phyloP scores from a whole-genome alignment of 805 yeast species.

The Schwanniomyces occidentalis region DNA sequence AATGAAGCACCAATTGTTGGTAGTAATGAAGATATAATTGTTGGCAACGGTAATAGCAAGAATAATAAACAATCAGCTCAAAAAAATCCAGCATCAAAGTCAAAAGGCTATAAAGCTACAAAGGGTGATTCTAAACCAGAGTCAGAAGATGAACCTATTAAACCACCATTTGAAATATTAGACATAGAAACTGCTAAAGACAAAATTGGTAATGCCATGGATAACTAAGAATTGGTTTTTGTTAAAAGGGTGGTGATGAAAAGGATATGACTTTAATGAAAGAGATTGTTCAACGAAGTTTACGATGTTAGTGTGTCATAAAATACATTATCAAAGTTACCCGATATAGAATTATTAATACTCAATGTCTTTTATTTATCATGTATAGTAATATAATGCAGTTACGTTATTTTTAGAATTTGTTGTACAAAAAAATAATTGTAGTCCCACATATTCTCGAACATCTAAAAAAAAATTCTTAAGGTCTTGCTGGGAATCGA shows the following conservation, averaged over 20 bases:
- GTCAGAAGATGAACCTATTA: neutral
- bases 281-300: too few species aligned
- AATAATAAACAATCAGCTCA: constrained; percentile 3
- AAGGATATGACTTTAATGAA: too few species aligned
- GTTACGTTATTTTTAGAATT: constrained; percentile 1
- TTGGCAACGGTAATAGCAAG: constrained; percentile 20
- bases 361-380: too few species aligned
- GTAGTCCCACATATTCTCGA: neutral
- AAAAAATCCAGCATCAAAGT: neutral
- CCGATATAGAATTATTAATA: too few species aligned
- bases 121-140: neutral
- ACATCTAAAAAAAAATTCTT: constrained; percentile 2
- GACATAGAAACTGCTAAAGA: too few species aligned
- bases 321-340: too few species aligned
- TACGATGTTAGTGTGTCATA: too few species aligned
- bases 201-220: too few species aligned
- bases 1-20: constrained; percentile 47
- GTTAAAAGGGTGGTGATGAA: too few species aligned
- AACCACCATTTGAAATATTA: too few species aligned
- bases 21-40: constrained; percentile 32
- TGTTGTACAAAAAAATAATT: neutral
- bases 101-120: neutral
- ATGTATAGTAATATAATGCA: constrained; percentile 2
- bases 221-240: too few species aligned
- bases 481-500: constrained; percentile 36